These are phyloP conservation scores for Aspergillus sp. DNA, from an alignment of 2,329 filamentous ascomycete species.

Conservation along the genomic window DNA sequence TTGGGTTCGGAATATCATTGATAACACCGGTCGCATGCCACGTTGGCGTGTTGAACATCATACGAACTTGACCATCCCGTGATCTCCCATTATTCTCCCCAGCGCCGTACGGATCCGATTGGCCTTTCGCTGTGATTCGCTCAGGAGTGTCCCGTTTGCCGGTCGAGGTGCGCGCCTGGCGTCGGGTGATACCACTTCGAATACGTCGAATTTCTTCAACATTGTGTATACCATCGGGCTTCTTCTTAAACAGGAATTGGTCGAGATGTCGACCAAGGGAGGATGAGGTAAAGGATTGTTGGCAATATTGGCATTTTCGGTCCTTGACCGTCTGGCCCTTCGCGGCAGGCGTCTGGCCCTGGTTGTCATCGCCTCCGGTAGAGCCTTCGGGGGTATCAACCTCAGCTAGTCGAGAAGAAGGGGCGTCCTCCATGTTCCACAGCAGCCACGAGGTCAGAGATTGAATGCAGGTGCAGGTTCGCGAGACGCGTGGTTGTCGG, in stretches of 20 bases:
- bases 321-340: constrained; percentile 62
- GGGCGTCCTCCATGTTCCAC: constrained; percentile 20
- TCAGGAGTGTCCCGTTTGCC: constrained; percentile 58
- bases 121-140: constrained; percentile 43
- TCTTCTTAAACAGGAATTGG: constrained; percentile 88
- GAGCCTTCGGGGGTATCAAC: constrained; percentile 35
- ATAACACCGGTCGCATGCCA: constrained; percentile 77
- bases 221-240: constrained; percentile 86
- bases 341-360: constrained; percentile 17
- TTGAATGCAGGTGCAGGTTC: not conserved
- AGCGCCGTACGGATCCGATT: constrained; percentile 24
- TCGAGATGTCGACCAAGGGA: constrained; percentile 90
- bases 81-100: constrained; percentile 31
- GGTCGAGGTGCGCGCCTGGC: constrained; percentile 66
- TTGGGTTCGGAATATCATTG: constrained; percentile 59
- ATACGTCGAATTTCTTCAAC: constrained; percentile 82
- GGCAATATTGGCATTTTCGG: constrained; percentile 80
- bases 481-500: not conserved
- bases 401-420: constrained; percentile 25
- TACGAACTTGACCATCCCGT: constrained; percentile 33
- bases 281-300: constrained; percentile 85
- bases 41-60: constrained; percentile 54
- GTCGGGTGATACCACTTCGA: constrained; percentile 75
- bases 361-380: constrained; percentile 29
- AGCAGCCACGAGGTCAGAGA: constrained; percentile 1